phyloP scores from a whole-genome alignment of 2,329 filamentous ascomycete species.

The Cryphonectria parasitica region DNA sequence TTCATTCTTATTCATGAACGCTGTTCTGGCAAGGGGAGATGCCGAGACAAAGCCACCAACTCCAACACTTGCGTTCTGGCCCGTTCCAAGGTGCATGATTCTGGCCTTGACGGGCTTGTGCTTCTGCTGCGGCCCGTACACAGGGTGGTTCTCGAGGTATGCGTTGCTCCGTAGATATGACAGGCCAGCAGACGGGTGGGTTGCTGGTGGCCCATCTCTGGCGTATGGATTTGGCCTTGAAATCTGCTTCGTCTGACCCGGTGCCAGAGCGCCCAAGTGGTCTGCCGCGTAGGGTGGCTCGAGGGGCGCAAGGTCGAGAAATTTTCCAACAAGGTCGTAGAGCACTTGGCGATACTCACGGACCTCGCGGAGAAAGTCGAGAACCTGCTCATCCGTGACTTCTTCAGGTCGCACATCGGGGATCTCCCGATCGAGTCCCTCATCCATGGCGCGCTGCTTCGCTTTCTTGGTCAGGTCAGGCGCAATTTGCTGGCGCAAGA shows the following conservation, averaged over 20 bases:
- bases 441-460: conserved; percentile 43
- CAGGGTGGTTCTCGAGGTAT: conserved; percentile 62
- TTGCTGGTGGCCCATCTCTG: conserved; percentile 58
- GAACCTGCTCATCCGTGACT: conserved; percentile 56
- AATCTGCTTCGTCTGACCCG: conserved; percentile 30
- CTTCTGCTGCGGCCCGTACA: conserved; percentile 61
- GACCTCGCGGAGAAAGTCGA: conserved; percentile 55
- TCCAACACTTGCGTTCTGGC: conserved; percentile 42
- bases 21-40: conserved; percentile 36
- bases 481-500: conserved; percentile 55
- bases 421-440: conserved; percentile 38
- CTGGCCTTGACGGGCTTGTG: conserved; percentile 55
- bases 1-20: neutral
- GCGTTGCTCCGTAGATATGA: conserved; percentile 62
- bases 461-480: conserved; percentile 47
- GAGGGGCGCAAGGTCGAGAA: conserved; percentile 65
- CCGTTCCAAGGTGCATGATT: conserved; percentile 41
- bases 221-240: conserved; percentile 51
- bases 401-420: conserved; percentile 41
- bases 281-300: conserved; percentile 37
- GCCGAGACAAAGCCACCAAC: conserved; percentile 57
- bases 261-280: conserved; percentile 31
- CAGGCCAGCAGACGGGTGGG: conserved; percentile 65
- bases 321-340: conserved; percentile 60
- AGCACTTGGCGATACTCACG: conserved; percentile 56